phyloP scores from a whole-genome alignment of 1,284 basidiomycete genomes.

The Leccinum fuscescens region DNA sequence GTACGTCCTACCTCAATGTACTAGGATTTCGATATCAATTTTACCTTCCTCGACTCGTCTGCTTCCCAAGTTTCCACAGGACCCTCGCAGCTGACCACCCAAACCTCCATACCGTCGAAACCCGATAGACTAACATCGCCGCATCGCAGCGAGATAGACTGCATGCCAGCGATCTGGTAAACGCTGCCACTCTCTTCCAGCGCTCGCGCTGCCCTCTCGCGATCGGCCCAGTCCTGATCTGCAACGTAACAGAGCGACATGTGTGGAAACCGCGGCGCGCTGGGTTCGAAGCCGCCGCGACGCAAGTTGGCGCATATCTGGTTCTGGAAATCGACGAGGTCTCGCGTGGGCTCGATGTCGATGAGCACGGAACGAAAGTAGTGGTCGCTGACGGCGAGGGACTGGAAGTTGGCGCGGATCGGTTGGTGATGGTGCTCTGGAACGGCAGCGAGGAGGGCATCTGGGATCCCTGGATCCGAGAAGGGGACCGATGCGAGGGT shows the following conservation, averaged over 20 bases:
- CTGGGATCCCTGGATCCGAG: conserved; percentile 11
- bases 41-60: conserved; percentile 40
- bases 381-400: conserved; percentile 52
- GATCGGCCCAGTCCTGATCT: conserved; percentile 50
- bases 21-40: conserved; percentile 2
- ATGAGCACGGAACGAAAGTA: conserved; percentile 73
- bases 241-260: conserved; percentile 69
- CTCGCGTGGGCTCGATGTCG: conserved; percentile 43
- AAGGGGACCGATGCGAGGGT: conserved; percentile 57
- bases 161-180: conserved; percentile 23
- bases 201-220: conserved; percentile 33
- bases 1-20: not conserved
- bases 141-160: conserved; percentile 33
- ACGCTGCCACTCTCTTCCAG: conserved; percentile 40
- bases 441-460: conserved; percentile 42
- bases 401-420: conserved; percentile 42
- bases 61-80: conserved; percentile 60
- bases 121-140: conserved; percentile 39
- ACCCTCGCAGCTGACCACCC: conserved; percentile 62
- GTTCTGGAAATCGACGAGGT: conserved; percentile 48
- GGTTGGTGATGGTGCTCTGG: conserved; percentile 32
- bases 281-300: conserved; percentile 34
- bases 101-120: conserved; percentile 55
- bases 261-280: conserved; percentile 61
- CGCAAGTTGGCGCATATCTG: conserved; percentile 43